These are phyloP conservation scores for Agapanthus africanus DNA, from an alignment of 106 monocot species.

Conservation along the genomic window DNA sequence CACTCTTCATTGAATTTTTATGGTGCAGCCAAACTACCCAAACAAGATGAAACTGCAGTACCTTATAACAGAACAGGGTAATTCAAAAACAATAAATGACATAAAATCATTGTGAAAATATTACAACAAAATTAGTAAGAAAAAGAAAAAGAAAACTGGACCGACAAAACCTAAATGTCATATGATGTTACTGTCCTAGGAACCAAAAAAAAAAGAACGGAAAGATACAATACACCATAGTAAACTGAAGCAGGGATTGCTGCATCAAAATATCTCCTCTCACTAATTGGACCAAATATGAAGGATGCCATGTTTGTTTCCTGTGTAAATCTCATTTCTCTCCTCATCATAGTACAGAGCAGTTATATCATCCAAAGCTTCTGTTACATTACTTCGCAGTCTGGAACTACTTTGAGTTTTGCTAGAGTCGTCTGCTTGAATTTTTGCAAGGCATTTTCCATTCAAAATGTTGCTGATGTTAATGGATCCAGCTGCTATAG, in stretches of 20 bases:
- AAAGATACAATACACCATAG: too few relatives aligned
- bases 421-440: slow-evolving; percentile 18
- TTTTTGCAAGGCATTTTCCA: slow-evolving; percentile 71
- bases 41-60: too few relatives aligned
- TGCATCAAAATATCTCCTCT: background rate
- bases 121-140: too few relatives aligned
- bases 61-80: too few relatives aligned
- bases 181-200: too few relatives aligned
- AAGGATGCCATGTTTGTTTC: slow-evolving; percentile 57
- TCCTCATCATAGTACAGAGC: slow-evolving; percentile 81
- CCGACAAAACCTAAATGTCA: too few relatives aligned
- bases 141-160: too few relatives aligned
- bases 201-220: too few relatives aligned
- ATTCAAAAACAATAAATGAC: too few relatives aligned
- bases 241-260: slow-evolving; percentile 6
- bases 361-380: slow-evolving; percentile 71
- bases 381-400: slow-evolving; percentile 30
- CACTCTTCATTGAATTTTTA: too few relatives aligned
- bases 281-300: slow-evolving; percentile 76
- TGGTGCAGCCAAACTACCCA: too few relatives aligned
- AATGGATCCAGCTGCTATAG: slow-evolving; percentile 64
- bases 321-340: slow-evolving; percentile 65
- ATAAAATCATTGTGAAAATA: too few relatives aligned
- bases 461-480: slow-evolving; percentile 87
- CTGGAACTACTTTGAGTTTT: slow-evolving; percentile 12